Percentiles rank a stretch among this genome's conserved stretches.
Conservation (phyloP, 106 monocot genomes). For the Dendrobium officinale region DNA sequence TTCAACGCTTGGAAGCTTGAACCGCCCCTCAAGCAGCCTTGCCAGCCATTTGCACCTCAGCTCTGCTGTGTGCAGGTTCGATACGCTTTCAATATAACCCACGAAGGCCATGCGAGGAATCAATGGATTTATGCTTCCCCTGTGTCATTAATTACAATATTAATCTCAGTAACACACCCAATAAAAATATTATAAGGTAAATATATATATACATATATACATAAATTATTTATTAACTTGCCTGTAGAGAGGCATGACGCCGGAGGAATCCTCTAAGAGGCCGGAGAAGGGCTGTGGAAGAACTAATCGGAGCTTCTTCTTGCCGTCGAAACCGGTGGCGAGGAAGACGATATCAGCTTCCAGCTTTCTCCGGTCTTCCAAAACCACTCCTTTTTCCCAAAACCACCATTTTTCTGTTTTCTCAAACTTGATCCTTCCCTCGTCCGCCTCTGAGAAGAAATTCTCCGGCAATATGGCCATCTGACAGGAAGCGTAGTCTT, state of each 20-base stretch:
- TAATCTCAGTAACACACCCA: too few relatives aligned
- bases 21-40: conserved; percentile 44
- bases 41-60: conserved; percentile 74
- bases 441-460: conserved; percentile 68
- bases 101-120: conserved; percentile 85
- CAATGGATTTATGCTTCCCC: conserved; percentile 67
- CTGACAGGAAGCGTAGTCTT: conserved; percentile 83
- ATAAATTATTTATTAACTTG: neutral
- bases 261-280: conserved; percentile 30
- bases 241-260: conserved; percentile 82
- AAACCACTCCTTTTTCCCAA: conserved; percentile 52
- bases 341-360: conserved; percentile 77
- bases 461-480: conserved; percentile 83
- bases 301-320: conserved; percentile 60
- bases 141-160: neutral
- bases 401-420: conserved; percentile 56
- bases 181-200: too few relatives aligned
- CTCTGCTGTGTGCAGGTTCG: conserved; percentile 88
- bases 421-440: conserved; percentile 55
- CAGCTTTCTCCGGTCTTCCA: conserved; percentile 50
- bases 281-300: conserved; percentile 50
- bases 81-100: conserved; percentile 87
- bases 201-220: too few relatives aligned
- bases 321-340: conserved; percentile 80
- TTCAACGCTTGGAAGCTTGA: conserved; percentile 52